These are phyloP conservation scores for Cucumis cinereus DNA, from an alignment of 306 rosid species.

Conservation along the genomic window DNA sequence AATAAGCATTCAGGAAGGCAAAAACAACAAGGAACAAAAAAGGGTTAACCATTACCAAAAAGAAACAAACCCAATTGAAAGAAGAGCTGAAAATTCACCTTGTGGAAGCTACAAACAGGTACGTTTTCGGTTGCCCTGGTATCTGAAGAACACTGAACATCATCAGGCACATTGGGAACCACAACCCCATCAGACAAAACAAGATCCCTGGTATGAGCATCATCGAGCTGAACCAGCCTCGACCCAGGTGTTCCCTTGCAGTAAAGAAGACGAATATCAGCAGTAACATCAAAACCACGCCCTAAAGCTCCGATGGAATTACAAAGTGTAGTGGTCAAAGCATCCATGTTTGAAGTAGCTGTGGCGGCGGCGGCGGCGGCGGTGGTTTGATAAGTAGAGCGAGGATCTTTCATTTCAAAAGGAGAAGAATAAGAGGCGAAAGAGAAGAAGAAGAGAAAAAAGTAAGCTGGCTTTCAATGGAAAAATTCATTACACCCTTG, in stretches of 20 bases:
- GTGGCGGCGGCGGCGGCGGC: conserved; percentile 10
- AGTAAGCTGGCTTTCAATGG: background rate
- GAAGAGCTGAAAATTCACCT: conserved; percentile 37
- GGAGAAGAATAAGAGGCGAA: background rate
- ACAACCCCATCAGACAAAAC: conserved; percentile 29
- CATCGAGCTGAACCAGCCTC: conserved; percentile 56
- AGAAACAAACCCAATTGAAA: background rate
- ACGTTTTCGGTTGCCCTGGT: conserved; percentile 23
- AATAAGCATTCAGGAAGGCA: background rate
- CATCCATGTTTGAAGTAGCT: conserved; percentile 29
- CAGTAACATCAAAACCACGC: conserved; percentile 91
- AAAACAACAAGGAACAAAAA: conserved; percentile 6
- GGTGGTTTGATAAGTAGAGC: conserved; percentile 21
- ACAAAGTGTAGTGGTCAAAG: conserved; percentile 48
- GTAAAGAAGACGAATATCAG: conserved; percentile 87
- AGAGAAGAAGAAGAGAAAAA: background rate
- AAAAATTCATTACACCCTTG: background rate
- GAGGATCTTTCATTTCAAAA: conserved; percentile 13
- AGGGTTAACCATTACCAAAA: conserved; percentile 2
- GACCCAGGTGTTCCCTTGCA: conserved; percentile 94
- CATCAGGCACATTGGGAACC: conserved; percentile 53
- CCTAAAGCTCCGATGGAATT: conserved; percentile 89
- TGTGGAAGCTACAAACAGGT: conserved; percentile 50
- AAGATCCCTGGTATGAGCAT: conserved; percentile 47
- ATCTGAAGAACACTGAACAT: conserved; percentile 40